These are phyloP conservation scores for Camelina sativa DNA, from an alignment of 345 rosid species.

Conservation along the genomic window DNA sequence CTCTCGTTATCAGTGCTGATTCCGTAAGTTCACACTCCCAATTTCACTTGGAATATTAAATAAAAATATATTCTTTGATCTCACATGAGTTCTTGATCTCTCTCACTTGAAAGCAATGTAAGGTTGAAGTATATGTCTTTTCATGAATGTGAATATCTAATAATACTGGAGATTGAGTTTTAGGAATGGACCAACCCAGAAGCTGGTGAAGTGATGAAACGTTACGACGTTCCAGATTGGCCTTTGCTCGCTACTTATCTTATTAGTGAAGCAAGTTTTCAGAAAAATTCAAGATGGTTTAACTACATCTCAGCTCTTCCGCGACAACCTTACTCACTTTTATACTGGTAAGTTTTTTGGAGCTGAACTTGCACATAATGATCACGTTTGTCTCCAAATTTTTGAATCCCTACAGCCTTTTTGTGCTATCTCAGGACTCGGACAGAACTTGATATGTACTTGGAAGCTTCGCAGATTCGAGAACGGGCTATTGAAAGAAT, in stretches of 20 bases:
- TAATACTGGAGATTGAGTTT: conserved; percentile 24
- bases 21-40: conserved; percentile 56
- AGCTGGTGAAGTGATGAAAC: conserved; percentile 75
- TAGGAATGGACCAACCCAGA: conserved; percentile 79
- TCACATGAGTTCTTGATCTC: not conserved
- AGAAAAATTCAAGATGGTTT: conserved; percentile 78
- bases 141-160: conserved; percentile 10
- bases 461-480: conserved; percentile 96
- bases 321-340: conserved; percentile 86
- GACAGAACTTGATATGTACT: conserved; percentile 86
- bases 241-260: conserved; percentile 85
- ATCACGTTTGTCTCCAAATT: conserved; percentile 51
- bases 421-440: conserved; percentile 78
- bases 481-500: conserved; percentile 92
- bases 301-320: conserved; percentile 92
- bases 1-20: conserved; percentile 79
- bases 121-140: not conserved
- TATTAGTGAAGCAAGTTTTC: conserved; percentile 88
- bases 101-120: not conserved
- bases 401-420: conserved; percentile 54
- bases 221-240: conserved; percentile 91
- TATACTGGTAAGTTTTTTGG: conserved; percentile 66
- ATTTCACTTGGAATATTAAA: not conserved
- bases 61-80: not conserved
- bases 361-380: not conserved